Percentiles rank a stretch among this genome's conserved stretches.
phyloP scores from a whole-genome alignment of 495 filamentous ascomycete genomes.

The Tuber brumale region DNA sequence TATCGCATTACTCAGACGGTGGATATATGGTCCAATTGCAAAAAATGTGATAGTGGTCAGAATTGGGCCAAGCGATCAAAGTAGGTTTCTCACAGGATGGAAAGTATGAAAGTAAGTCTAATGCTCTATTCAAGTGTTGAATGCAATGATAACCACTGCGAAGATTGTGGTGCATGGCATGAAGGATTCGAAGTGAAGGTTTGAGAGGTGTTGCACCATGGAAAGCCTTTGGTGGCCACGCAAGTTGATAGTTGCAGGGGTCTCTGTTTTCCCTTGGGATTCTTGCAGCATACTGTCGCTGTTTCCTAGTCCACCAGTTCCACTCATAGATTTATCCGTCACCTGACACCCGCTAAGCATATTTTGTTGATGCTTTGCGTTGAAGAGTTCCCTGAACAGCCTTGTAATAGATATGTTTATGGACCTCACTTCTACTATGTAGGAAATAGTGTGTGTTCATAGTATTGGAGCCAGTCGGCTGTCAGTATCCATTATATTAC shows the following conservation, averaged over 20 bases:
- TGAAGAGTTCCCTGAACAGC: no score
- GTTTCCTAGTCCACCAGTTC: no score
- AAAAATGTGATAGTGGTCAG: conserved; percentile 67
- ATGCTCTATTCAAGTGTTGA: conserved; percentile 50
- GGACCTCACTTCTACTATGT: no score
- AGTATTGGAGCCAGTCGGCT: no score
- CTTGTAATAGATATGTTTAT: no score
- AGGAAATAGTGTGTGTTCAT: no score
- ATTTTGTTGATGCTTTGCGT: no score
- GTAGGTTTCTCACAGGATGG: not conserved
- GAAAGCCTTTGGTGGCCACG: conserved; percentile 73
- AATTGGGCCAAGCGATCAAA: conserved; percentile 68
- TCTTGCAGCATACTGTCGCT: no score
- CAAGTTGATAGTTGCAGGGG: conserved; percentile 67
- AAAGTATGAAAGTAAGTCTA: not conserved
- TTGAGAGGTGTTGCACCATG: conserved; percentile 81
- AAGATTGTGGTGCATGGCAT: conserved; percentile 69
- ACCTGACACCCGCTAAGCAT: no score
- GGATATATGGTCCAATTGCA: conserved; percentile 48
- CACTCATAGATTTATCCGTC: no score
- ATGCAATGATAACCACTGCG: conserved; percentile 68
- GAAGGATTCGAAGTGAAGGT: conserved; percentile 91
- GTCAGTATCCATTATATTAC: no score
- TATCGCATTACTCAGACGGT: conserved; percentile 57
- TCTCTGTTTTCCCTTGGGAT: no score